Base-by-base conservation (phyloP, 2,329 filamentous ascomycete genomes). In the Ascochyta clinopodiicola region DNA sequence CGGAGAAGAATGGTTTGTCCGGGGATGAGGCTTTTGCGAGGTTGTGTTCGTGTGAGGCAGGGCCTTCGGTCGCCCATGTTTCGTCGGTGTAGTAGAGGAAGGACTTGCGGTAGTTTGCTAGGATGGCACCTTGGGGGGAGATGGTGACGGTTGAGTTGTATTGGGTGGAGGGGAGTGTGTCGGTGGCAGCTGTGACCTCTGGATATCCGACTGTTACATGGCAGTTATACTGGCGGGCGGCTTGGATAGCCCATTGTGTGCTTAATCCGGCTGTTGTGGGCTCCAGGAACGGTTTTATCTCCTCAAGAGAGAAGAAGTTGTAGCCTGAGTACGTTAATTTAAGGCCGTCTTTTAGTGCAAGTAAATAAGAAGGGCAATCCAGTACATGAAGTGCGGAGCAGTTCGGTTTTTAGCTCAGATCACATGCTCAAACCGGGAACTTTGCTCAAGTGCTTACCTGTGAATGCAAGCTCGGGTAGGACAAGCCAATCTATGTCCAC, bases 391-490 rank as follows among this genome's bases (percentile, higher is more conserved):
- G 10, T 24, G 19, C 22, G 10, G 10, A 31, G 4, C 12, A 22
- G 19, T 17, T 9, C 17, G 29, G 13, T 15, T 17, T 21, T 2
- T 15, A 34, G 27, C 25, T 27, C 17, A 15, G 21, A 10, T 55
- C 52, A 55, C 46, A 38, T 55, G 52, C 43, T 31, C 17, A 17
- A 9, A 10, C 27, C 24, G 3, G 25, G 10, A 19, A 10, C 21
- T 38, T 24, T 21, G n/a, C 22, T n/a, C 24, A 25, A 15, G 4
- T 13, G 24, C 52, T 44, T 75, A 90, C 88, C 88, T 53, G 86
- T 83, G 68, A 94, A 92, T 1, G 90, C 88, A 72, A 94, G 77
- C 70, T 94, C 91, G 0, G 91, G 90, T 0, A 94, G 77, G 0
- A 94, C 85, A 0, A 95, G 79, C 27, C 93, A 80, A 68, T 92